These are phyloP conservation scores for Sanghuangporus sanghuang DNA, from an alignment of 1,284 basidiomycete species.

Conservation along the genomic window DNA sequence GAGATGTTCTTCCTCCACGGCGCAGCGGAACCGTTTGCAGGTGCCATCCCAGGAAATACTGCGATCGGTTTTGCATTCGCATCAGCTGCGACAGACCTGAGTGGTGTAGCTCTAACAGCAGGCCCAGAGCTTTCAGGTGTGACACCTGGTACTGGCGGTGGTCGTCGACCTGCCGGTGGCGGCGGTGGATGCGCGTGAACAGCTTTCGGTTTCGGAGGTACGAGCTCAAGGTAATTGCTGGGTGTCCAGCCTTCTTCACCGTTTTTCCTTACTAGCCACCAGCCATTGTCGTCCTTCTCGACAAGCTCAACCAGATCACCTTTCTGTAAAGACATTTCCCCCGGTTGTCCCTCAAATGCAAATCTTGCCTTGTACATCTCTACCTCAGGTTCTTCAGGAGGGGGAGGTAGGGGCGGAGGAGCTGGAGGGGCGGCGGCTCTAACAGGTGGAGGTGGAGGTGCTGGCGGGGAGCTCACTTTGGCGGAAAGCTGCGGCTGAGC, in stretches of 20 bases:
- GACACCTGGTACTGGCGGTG: slow-evolving; percentile 35
- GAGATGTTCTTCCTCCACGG: slow-evolving; percentile 65
- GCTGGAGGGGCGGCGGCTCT: slow-evolving; percentile 17
- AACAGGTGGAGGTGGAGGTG: slow-evolving; percentile 26
- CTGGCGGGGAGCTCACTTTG: slow-evolving; percentile 16
- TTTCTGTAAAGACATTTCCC: slow-evolving; percentile 87
- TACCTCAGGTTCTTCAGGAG: slow-evolving; percentile 58
- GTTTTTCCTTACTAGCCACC: slow-evolving; percentile 94
- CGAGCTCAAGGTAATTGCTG: slow-evolving; percentile 86
- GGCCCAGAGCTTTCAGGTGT: slow-evolving; percentile 30
- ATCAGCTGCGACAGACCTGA: slow-evolving; percentile 46
- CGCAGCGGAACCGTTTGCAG: slow-evolving; percentile 59
- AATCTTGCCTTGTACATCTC: slow-evolving; percentile 85
- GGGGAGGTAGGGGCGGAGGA: slow-evolving; percentile 26
- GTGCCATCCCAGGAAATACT: slow-evolving; percentile 66
- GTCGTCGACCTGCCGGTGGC: slow-evolving; percentile 58
- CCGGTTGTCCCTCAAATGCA: slow-evolving; percentile 85
- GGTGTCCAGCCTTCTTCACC: slow-evolving; percentile 92
- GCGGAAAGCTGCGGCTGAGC: slow-evolving; percentile 21
- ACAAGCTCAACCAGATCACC: slow-evolving; percentile 91
- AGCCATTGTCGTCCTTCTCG: slow-evolving; percentile 92
- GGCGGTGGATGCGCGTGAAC: slow-evolving; percentile 60
- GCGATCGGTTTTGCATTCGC: slow-evolving; percentile 62
- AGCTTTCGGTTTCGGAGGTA: slow-evolving; percentile 55
- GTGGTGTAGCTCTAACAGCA: slow-evolving; percentile 30